Conservation (phyloP, 192 early-diverging fungal genomes). For the Podila horticola region DNA sequence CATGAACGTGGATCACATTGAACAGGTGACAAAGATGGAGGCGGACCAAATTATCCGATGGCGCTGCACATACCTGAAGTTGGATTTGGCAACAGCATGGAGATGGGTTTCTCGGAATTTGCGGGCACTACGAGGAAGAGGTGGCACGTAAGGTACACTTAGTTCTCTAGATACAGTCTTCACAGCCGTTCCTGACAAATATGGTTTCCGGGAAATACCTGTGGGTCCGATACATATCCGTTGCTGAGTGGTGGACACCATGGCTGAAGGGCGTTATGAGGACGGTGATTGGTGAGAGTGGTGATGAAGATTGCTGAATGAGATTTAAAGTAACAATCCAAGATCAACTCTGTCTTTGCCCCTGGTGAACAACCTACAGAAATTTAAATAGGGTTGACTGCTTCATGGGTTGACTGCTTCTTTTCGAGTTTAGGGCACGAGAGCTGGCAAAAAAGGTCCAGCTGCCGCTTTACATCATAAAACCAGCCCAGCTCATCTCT, state of each 20-base stretch:
- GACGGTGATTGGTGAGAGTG: background rate
- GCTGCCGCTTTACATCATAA: background rate
- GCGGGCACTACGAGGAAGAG: conserved; percentile 14
- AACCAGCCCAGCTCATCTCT: background rate
- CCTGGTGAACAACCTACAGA: background rate
- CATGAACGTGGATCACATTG: too few species aligned
- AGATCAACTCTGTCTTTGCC: background rate
- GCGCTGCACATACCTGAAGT: conserved; percentile 40
- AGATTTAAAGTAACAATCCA: background rate
- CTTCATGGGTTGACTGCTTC: background rate
- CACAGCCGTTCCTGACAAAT: background rate
- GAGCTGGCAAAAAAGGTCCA: too few species aligned
- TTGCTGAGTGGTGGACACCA: conserved; percentile 25
- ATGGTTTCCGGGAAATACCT: background rate
- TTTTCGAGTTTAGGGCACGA: too few species aligned
- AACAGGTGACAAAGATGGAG: too few species aligned
- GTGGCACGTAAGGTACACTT: background rate
- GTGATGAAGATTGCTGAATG: background rate
- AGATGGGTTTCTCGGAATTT: conserved; percentile 26
- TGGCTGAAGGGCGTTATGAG: background rate
- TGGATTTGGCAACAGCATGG: conserved; percentile 49
- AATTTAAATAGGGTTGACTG: background rate
- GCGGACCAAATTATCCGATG: too few species aligned
- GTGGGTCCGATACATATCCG: conserved; percentile 48
- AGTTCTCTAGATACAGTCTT: background rate